Conservation (phyloP, 805 yeast genomes). For the Candida schatavii region DNA sequence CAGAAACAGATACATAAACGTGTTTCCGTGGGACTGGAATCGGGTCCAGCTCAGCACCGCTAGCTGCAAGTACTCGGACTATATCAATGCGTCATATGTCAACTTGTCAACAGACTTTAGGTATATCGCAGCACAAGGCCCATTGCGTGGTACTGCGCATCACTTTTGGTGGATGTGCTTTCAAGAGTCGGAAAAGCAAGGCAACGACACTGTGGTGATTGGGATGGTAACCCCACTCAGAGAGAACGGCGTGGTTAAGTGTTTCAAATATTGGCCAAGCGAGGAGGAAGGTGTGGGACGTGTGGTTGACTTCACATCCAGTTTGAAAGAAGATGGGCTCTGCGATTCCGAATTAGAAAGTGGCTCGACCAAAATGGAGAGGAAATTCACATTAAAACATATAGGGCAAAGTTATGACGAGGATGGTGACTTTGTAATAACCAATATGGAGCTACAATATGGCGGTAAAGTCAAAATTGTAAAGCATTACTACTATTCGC, state of each 20-base stretch:
- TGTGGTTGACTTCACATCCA: constrained; percentile 18
- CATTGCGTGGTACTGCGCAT: constrained; percentile 35
- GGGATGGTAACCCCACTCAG: constrained; percentile 52
- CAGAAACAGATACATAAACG: constrained; percentile 38
- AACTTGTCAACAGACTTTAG: constrained; percentile 11
- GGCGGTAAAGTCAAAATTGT: constrained; percentile 22
- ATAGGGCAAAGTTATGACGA: constrained; percentile 13
- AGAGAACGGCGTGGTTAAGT: constrained; percentile 40
- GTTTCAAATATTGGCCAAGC: constrained; percentile 42
- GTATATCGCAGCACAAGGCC: constrained; percentile 77
- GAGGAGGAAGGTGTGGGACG: constrained; percentile 7
- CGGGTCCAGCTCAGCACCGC: constrained; percentile 28
- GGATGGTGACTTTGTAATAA: constrained; percentile 22
- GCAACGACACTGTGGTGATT: constrained; percentile 24
- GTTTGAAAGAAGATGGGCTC: constrained; percentile 19
- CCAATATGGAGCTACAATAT: constrained; percentile 22
- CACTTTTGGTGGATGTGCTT: constrained; percentile 51
- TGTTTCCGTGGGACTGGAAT: constrained; percentile 39
- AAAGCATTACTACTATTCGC: constrained; percentile 38
- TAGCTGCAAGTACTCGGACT: constrained; percentile 18
- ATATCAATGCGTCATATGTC: constrained; percentile 40
- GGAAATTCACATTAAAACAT: constrained; percentile 9
- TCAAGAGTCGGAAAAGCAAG: constrained; percentile 26
- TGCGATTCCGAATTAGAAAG: constrained; percentile 9
- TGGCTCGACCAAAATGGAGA: no score